Evolutionary conservation across 2,329 filamentous ascomycete genomes (phyloP).

Genomic region (Hymenoscyphus fraxineus): DNA sequence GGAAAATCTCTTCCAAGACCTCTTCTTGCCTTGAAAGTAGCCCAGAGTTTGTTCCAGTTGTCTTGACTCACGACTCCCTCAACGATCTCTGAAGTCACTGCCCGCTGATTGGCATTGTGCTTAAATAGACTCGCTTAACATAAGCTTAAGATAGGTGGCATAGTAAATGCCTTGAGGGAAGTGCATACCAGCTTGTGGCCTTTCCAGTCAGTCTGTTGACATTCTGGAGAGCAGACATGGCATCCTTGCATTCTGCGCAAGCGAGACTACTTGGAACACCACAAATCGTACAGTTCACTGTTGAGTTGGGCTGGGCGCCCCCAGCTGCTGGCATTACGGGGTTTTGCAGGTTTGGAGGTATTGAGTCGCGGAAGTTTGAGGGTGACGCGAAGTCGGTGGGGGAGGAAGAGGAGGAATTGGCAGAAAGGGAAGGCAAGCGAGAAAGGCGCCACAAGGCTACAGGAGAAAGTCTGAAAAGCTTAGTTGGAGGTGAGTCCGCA

Average conservation of each 20-base stretch:
- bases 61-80: background rate
- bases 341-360: no score
- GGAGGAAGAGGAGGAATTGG: no score
- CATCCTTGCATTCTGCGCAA: background rate
- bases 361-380: no score
- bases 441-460: no score
- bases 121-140: background rate
- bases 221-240: background rate
- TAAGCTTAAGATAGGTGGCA: background rate
- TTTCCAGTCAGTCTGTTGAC: conserved; percentile 1
- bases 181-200: background rate
- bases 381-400: no score
- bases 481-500: no score
- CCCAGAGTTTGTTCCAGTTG: background rate
- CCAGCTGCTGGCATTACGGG: no score
- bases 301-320: background rate
- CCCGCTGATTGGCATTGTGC: background rate
- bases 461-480: no score
- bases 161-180: background rate
- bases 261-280: background rate
- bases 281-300: background rate
- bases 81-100: background rate
- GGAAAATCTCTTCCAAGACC: background rate
- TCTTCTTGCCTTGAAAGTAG: background rate
- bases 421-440: no score